A percentile compares a stretch with the other conserved stretches of the same genome.
Evolutionary conservation across 176 grass and related monocot genomes (phyloP).

Genomic region (Oryza punctata): DNA sequence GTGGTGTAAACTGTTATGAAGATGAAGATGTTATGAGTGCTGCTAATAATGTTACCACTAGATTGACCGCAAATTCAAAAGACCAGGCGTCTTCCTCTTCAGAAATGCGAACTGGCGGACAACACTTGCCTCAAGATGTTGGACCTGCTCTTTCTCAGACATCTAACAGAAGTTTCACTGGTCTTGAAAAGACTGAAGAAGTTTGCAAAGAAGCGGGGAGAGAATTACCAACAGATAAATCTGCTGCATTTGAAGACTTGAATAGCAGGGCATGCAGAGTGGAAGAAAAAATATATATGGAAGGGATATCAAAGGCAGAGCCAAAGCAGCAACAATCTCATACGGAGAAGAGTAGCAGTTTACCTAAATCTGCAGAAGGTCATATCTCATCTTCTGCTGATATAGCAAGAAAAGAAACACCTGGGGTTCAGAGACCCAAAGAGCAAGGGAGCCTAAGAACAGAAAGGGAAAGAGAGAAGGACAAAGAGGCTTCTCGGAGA

Average conservation of each 20-base stretch:
- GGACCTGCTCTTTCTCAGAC: slow-evolving; percentile 10
- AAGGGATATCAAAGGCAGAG: slow-evolving; percentile 36
- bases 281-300: slow-evolving; percentile 17
- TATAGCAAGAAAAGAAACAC: slow-evolving; percentile 39
- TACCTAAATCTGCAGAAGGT: slow-evolving; percentile 39
- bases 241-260: slow-evolving; percentile 32
- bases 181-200: slow-evolving; percentile 10
- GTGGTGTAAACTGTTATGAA: slow-evolving; percentile 10
- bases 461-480: slow-evolving; percentile 48
- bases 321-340: slow-evolving; percentile 16
- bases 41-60: slow-evolving; percentile 14
- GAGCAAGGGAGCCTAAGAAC: slow-evolving; percentile 40
- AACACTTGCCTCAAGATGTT: slow-evolving; percentile 31
- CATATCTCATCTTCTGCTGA: slow-evolving; percentile 19
- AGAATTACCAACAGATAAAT: slow-evolving; percentile 32
- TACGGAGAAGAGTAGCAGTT: slow-evolving; percentile 26
- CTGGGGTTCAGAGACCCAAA: slow-evolving; percentile 39
- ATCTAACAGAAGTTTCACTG: slow-evolving; percentile 6
- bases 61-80: background rate
- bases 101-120: slow-evolving; percentile 8
- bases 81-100: slow-evolving; percentile 29
- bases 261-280: slow-evolving; percentile 3
- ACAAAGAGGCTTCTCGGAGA: slow-evolving; percentile 39
- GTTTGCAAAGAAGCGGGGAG: slow-evolving; percentile 23
- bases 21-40: slow-evolving; percentile 38